Conservation (phyloP, 208 protist genomes). For the Leishmania braziliensis region DNA sequence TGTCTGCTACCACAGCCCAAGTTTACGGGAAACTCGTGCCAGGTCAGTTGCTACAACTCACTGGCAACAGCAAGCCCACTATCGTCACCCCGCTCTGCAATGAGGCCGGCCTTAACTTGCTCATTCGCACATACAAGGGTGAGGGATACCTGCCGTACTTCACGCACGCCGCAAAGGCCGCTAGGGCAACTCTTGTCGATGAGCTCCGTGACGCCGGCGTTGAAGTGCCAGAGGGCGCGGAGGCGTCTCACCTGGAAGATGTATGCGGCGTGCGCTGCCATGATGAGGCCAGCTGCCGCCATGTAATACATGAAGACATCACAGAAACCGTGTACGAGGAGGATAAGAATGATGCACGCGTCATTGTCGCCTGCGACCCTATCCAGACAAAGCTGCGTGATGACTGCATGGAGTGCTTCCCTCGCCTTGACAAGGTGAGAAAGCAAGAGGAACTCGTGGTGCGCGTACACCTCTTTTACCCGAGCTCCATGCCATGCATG, state of each 20-base stretch:
- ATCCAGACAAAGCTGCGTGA: conserved; percentile 22
- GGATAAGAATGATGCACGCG: conserved; percentile 3
- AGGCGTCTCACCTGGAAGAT: conserved; percentile 5
- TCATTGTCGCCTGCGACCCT: conserved; percentile 22
- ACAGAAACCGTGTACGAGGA: background rate
- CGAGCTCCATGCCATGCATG: conserved; percentile 10
- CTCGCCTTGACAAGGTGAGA: background rate
- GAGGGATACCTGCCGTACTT: conserved; percentile 12
- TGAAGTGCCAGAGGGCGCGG: background rate
- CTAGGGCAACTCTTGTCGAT: background rate
- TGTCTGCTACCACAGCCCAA: background rate
- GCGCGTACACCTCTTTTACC: conserved; percentile 25
- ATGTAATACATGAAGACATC: background rate
- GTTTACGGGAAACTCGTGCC: background rate
- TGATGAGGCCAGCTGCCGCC: conserved; percentile 13
- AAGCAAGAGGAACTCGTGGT: conserved; percentile 9
- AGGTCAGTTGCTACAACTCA: background rate
- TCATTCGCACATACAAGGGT: background rate
- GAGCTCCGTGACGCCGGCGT: conserved; percentile 16
- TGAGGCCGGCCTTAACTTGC: background rate
- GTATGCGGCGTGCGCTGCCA: conserved; percentile 11
- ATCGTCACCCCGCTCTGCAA: conserved; percentile 12
- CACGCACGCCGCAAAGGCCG: background rate
- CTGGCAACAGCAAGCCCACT: background rate
- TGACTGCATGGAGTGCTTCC: conserved; percentile 28